phyloP scores from a whole-genome alignment of 2,329 filamentous ascomycete genomes.

The Talaromyces sp. region DNA sequence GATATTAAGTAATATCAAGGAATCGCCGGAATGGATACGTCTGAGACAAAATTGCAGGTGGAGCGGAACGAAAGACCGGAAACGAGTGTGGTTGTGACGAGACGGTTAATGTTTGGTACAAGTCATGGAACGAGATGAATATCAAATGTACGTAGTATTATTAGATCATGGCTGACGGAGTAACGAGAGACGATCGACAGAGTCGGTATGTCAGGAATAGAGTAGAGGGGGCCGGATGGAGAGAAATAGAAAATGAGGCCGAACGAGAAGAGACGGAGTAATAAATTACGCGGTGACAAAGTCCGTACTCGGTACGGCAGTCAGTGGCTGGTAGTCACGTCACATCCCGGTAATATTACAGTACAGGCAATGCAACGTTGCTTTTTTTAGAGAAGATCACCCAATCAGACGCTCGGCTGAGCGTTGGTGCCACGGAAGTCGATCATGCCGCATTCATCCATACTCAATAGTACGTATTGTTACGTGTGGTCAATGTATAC shows the following conservation, averaged over 20 bases:
- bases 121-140: neutral
- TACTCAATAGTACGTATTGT: too few species aligned
- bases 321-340: neutral
- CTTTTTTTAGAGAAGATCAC: neutral
- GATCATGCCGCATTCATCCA: neutral
- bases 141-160: neutral
- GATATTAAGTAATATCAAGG: neutral
- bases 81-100: neutral
- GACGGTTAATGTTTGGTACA: neutral
- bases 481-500: too few species aligned
- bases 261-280: neutral
- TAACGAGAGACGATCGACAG: neutral
- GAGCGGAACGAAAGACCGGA: slow-evolving; percentile 3
- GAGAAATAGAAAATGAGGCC: neutral
- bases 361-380: neutral
- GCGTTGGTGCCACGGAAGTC: neutral
- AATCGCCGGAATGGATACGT: neutral
- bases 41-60: neutral
- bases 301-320: neutral
- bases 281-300: neutral
- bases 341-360: neutral
- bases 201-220: neutral
- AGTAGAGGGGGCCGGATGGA: neutral
- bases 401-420: neutral
- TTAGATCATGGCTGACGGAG: neutral